phyloP scores from a whole-genome alignment of 345 rosid species.

The Salix brachista region DNA sequence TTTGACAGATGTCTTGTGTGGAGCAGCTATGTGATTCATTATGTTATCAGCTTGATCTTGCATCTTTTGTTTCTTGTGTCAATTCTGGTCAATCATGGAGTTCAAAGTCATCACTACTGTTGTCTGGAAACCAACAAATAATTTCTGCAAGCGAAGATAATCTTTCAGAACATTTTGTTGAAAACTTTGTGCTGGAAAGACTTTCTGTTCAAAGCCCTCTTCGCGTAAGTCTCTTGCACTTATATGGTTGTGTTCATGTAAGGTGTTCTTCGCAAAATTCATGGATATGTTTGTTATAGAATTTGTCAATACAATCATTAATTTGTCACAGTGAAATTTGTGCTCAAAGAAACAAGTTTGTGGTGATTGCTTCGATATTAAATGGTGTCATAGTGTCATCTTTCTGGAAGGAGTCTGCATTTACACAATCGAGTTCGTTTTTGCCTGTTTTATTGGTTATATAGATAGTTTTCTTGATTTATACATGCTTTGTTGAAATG shows the following conservation, averaged over 20 bases:
- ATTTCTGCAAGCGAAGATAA: constrained; percentile 43
- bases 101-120: constrained; percentile 55
- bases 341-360: not conserved
- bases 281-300: not conserved
- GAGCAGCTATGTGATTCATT: constrained; percentile 79
- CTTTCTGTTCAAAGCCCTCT: constrained; percentile 94
- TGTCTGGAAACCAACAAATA: constrained; percentile 51
- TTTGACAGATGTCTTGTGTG: constrained; percentile 73
- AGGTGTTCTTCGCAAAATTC: not conserved
- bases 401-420: not conserved
- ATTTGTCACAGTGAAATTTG: not conserved
- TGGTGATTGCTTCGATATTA: not conserved
- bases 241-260: not conserved
- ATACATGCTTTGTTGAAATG: too few relatives aligned
- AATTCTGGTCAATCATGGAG: constrained; percentile 85
- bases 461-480: not conserved
- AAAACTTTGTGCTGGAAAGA: constrained; percentile 90
- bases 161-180: constrained; percentile 72
- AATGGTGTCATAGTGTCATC: not conserved
- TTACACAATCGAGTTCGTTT: not conserved
- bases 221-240: constrained; percentile 47
- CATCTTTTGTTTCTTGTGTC: constrained; percentile 78
- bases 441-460: not conserved
- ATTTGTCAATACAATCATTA: not conserved
- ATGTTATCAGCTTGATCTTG: constrained; percentile 85